A percentile compares a stretch with the other conserved stretches of the same genome.
Evolutionary conservation across 163 green algal species (phyloP).

Genomic region (Scenedesmus sp.): DNA sequence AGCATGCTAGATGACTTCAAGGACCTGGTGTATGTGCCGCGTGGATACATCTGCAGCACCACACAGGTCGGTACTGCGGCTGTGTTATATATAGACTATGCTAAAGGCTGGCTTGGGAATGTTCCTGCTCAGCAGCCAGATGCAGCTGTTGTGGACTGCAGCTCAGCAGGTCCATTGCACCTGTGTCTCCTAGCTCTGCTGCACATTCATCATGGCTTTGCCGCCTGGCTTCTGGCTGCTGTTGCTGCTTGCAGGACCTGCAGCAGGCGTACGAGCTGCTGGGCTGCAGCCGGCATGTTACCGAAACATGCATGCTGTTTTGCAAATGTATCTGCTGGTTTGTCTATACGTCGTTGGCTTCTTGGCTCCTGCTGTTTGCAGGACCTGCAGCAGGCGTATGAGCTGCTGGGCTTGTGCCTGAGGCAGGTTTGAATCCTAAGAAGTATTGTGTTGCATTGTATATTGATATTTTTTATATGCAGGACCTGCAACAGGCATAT

Average conservation of each 20-base stretch:
- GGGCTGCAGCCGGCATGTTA: neutral
- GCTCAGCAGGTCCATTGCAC: too few species aligned
- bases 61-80: neutral
- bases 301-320: too few species aligned
- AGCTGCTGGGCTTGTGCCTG: neutral
- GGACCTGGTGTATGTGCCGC: constrained; percentile 26
- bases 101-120: neutral
- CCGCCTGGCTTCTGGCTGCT: neutral
- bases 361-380: neutral
- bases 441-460: too few species aligned
- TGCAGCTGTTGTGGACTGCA: too few species aligned
- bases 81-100: neutral
- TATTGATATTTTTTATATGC: too few species aligned
- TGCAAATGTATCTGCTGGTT: too few species aligned
- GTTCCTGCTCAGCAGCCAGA: too few species aligned
- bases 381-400: constrained; percentile 32
- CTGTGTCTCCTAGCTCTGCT: too few species aligned
- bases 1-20: neutral
- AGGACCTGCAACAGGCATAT: too few species aligned
- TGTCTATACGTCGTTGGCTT: neutral
- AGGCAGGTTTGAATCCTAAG: too few species aligned
- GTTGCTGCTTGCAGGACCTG: constrained; percentile 2
- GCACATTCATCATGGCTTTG: too few species aligned
- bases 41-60: constrained; percentile 36
- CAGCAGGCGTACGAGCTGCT: constrained; percentile 21